Conservation (phyloP, 2,329 filamentous ascomycete species). For the Phialophora macrospora region DNA sequence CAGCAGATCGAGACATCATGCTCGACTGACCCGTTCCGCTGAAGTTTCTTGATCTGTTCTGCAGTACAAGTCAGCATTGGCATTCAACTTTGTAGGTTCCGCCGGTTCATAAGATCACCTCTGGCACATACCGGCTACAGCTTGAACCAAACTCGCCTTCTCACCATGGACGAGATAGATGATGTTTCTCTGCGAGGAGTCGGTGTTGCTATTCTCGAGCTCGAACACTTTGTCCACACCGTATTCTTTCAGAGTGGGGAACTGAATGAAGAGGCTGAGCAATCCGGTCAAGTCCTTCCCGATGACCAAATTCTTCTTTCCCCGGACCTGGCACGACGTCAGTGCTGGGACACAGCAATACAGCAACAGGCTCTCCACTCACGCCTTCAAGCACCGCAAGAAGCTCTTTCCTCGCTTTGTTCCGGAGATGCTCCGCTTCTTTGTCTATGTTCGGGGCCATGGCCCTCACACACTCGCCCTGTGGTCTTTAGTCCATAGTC, state of each 20-base stretch:
- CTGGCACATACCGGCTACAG: conserved; percentile 80
- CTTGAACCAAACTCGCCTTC: conserved; percentile 79
- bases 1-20: conserved; percentile 98
- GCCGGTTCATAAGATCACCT: conserved; percentile 39
- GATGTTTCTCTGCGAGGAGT: conserved; percentile 92
- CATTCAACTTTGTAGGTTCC: conserved; percentile 31
- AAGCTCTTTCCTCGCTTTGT: conserved; percentile 79
- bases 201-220: conserved; percentile 92
- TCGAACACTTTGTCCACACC: conserved; percentile 98
- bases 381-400: conserved; percentile 92
- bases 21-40: conserved; percentile 82
- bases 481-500: conserved; percentile 13
- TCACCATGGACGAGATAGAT: conserved; percentile 92
- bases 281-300: conserved; percentile 89
- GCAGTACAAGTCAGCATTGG: conserved; percentile 39
- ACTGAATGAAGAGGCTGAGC: conserved; percentile 89
- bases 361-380: conserved; percentile 56
- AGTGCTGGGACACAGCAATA: conserved; percentile 39
- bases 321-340: conserved; percentile 72
- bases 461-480: conserved; percentile 26
- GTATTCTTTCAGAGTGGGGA: conserved; percentile 93
- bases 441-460: conserved; percentile 52
- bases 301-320: conserved; percentile 97
- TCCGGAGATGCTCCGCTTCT: conserved; percentile 54
- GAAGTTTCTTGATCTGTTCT: conserved; percentile 91